These are phyloP conservation scores for Azolla pinnata DNA, from an alignment of 75 land plant genomes.

Conservation along the genomic window DNA sequence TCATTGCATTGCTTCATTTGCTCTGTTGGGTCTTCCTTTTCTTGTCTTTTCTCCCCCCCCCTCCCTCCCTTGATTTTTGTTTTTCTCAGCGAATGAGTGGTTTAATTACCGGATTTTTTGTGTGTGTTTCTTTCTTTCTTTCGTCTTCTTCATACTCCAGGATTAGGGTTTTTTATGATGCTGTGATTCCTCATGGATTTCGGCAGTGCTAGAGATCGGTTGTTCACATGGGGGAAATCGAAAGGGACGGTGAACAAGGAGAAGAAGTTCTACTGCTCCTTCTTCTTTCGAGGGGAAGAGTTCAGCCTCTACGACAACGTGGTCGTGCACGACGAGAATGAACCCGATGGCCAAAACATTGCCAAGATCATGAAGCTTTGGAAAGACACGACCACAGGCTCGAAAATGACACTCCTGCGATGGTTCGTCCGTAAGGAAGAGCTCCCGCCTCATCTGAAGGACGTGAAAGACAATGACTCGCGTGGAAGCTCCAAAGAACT, in stretches of 20 bases:
- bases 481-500: conserved; percentile 33
- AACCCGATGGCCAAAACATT: conserved; percentile 7
- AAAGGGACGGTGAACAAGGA: conserved; percentile 28
- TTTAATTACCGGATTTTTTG: too few species aligned
- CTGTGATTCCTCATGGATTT: too few species aligned
- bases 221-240: conserved; percentile 15
- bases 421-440: conserved; percentile 12
- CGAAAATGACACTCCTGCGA: conserved; percentile 8
- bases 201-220: too few species aligned
- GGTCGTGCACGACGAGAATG: conserved; percentile 2
- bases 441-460: conserved; percentile 6
- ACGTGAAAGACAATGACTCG: neutral
- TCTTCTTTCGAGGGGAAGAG: conserved; percentile 8
- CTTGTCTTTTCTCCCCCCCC: too few species aligned
- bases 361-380: conserved; percentile 19
- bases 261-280: conserved; percentile 15
- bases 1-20: too few species aligned
- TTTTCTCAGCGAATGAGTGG: too few species aligned
- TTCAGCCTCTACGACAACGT: conserved; percentile 14
- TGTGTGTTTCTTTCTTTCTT: too few species aligned
- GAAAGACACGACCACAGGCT: conserved; percentile 6
- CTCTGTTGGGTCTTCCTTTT: too few species aligned
- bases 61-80: too few species aligned
- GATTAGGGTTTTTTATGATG: too few species aligned
- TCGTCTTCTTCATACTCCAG: too few species aligned